phyloP scores from a whole-genome alignment of 805 yeast genomes.

The Monosporozyma solicola region DNA sequence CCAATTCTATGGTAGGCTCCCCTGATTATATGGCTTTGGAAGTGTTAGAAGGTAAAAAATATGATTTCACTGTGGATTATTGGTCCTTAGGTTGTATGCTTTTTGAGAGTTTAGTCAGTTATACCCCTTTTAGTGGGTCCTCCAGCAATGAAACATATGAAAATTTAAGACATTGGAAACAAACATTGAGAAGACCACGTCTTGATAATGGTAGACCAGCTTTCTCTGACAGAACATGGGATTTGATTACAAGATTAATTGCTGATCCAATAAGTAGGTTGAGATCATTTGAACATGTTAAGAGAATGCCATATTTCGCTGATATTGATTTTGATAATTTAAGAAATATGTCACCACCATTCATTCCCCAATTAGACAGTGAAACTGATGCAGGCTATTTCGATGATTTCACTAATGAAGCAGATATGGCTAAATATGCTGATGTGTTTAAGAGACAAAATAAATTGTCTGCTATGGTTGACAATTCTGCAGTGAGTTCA shows the following conservation, averaged over 20 bases:
- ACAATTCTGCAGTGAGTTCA: constrained; percentile 48
- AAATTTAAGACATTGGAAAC: constrained; percentile 88
- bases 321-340: constrained; percentile 74
- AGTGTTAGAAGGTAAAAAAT: constrained; percentile 86
- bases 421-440: constrained; percentile 94
- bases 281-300: constrained; percentile 72
- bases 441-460: constrained; percentile 95
- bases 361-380: constrained; percentile 91
- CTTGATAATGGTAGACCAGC: constrained; percentile 86
- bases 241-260: constrained; percentile 65
- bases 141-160: constrained; percentile 91
- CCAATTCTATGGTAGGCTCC: constrained; percentile 93
- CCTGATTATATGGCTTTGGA: constrained; percentile 99
- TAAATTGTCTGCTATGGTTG: constrained; percentile 58
- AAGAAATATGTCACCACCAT: constrained; percentile 76
- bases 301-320: constrained; percentile 67
- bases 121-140: constrained; percentile 94
- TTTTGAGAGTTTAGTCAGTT: constrained; percentile 92
- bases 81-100: constrained; percentile 98
- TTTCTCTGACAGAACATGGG: constrained; percentile 96
- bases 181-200: constrained; percentile 79
- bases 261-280: constrained; percentile 71
- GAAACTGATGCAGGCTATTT: constrained; percentile 98
- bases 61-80: constrained; percentile 94
- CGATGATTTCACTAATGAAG: constrained; percentile 94